Conservation (phyloP, 2,329 filamentous ascomycete species). For the Albophoma yamanashiensis region DNA sequence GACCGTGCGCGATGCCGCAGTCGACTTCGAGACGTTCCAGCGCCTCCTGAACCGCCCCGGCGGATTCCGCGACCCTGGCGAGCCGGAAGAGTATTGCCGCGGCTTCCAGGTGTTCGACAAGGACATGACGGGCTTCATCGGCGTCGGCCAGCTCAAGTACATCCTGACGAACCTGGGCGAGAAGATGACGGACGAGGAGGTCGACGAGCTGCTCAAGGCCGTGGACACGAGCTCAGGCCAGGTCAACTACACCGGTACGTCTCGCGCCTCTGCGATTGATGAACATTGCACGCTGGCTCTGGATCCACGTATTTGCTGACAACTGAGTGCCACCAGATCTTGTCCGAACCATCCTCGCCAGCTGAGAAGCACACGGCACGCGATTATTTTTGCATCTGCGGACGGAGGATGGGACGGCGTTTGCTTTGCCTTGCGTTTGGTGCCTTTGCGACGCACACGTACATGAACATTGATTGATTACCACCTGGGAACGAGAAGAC, state of each 20-base stretch:
- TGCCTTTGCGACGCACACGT: background rate
- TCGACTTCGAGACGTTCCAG: conserved; percentile 96
- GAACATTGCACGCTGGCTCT: background rate
- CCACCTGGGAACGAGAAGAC: background rate
- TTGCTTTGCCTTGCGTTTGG: conserved; percentile 6
- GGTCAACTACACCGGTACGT: conserved; percentile 90
- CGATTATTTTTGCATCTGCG: conserved; percentile 20
- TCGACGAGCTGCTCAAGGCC: conserved; percentile 96
- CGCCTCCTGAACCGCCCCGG: conserved; percentile 95
- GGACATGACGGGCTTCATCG: conserved; percentile 96
- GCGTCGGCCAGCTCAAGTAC: conserved; percentile 94
- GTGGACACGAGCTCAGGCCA: conserved; percentile 93
- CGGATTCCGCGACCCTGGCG: conserved; percentile 95
- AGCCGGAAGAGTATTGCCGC: conserved; percentile 96
- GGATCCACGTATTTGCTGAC: conserved; percentile 2
- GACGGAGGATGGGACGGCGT: conserved; percentile 10
- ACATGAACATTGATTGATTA: background rate
- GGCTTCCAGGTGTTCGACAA: conserved; percentile 99
- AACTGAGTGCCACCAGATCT: conserved; percentile 46
- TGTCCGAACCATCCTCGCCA: conserved; percentile 77
- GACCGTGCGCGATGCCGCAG: conserved; percentile 31
- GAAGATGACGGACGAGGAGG: conserved; percentile 99
- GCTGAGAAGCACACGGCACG: conserved; percentile 34
- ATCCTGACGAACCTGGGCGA: conserved; percentile 96
- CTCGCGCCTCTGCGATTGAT: background rate